These are phyloP conservation scores for Trichoderma sp. DNA, from an alignment of 2,329 filamentous ascomycete species.

Conservation along the genomic window DNA sequence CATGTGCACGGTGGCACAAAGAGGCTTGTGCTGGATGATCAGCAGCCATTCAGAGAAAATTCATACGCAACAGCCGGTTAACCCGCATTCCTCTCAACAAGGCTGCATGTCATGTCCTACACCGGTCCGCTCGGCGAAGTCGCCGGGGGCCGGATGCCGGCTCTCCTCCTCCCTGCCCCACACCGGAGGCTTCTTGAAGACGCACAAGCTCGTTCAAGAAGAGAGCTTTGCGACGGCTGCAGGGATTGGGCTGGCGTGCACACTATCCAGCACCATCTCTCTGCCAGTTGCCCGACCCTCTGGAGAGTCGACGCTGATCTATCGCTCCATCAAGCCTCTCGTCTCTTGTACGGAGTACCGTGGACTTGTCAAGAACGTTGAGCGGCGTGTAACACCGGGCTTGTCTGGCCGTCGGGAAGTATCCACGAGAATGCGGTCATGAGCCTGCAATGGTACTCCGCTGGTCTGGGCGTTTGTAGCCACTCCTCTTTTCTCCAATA, in stretches of 20 bases:
- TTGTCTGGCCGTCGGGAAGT: not conserved
- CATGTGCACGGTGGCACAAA: not conserved
- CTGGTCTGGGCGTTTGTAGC: not conserved
- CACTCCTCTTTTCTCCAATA: not conserved
- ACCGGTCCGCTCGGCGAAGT: constrained; percentile 18
- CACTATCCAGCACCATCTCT: not conserved
- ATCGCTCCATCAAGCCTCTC: not conserved
- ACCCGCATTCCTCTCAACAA: not conserved
- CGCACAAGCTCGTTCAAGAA: not conserved
- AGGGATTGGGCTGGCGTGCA: constrained; percentile 7
- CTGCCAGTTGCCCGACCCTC: not conserved
- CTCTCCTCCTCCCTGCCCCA: not conserved
- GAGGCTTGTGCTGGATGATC: not conserved
- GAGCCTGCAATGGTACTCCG: not conserved
- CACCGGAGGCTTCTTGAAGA: constrained; percentile 2
- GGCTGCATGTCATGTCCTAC: not conserved
- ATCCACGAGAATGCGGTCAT: not conserved
- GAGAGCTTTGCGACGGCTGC: constrained; percentile 20
- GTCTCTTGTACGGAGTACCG: no score
- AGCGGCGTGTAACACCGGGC: not conserved
- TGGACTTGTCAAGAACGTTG: not conserved
- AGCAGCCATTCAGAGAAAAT: not conserved
- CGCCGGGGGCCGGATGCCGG: constrained; percentile 19
- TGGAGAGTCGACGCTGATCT: constrained; percentile 5
- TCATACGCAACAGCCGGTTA: not conserved